A percentile compares a stretch with the other conserved stretches of the same genome.
Conservation (phyloP, 179 eudicot species). For the Pouteria campechiana region DNA sequence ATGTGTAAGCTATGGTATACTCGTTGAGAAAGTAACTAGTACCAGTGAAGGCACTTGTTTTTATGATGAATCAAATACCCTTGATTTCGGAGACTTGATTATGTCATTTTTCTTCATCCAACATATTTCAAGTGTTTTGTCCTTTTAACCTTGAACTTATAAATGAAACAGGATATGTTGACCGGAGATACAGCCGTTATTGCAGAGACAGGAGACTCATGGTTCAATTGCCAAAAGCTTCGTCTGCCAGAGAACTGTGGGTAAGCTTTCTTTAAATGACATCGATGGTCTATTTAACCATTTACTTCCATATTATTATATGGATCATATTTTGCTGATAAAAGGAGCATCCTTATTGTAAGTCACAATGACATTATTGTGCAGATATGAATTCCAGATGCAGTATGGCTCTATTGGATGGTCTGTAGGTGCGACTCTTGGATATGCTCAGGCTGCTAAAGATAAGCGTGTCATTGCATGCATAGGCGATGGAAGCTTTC, state of each 20-base stretch:
- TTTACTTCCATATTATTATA: not conserved
- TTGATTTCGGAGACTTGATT: no score
- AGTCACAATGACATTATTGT: no score
- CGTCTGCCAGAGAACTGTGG: conserved; percentile 74
- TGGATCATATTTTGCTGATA: no score
- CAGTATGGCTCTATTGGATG: conserved; percentile 88
- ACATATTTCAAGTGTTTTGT: no score
- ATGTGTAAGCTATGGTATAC: no score
- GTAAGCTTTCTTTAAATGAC: conserved; percentile 18
- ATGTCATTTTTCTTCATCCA: no score
- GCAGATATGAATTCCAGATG: conserved; percentile 79
- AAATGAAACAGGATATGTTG: conserved; percentile 74
- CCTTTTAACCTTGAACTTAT: no score
- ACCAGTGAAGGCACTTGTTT: no score
- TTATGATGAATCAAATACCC: no score
- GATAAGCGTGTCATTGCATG: conserved; percentile 65
- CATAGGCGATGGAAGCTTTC: conserved; percentile 85
- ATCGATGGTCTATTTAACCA: not conserved
- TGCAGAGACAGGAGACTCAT: conserved; percentile 80
- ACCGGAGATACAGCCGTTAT: conserved; percentile 53
- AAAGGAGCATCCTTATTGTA: no score
- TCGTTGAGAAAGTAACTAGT: no score
- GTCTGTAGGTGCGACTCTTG: conserved; percentile 81
- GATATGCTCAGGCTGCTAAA: conserved; percentile 79
- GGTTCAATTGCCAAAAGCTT: conserved; percentile 87